These are phyloP conservation scores for Cordyceps cicadae DNA, from an alignment of 2,329 filamentous ascomycete species.

Conservation along the genomic window DNA sequence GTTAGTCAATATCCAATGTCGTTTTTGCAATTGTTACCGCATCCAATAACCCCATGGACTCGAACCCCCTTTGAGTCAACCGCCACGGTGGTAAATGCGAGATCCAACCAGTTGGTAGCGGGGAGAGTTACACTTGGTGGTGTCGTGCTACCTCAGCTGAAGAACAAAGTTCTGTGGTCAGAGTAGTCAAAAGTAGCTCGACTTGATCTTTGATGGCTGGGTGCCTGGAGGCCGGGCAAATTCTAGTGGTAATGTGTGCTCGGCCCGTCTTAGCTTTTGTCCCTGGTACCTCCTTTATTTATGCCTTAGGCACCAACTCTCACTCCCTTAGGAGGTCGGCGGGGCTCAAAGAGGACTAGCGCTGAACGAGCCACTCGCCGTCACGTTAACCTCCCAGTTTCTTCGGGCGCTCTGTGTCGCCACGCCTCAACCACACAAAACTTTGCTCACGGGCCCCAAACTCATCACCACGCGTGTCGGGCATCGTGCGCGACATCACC, in stretches of 20 bases:
- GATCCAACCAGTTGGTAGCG: neutral
- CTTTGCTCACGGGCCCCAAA: constrained; percentile 27
- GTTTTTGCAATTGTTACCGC: neutral
- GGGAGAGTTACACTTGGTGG: neutral
- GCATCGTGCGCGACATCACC: constrained; percentile 33
- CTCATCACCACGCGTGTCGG: constrained; percentile 46
- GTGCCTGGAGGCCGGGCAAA: neutral
- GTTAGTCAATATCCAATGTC: constrained; percentile 2
- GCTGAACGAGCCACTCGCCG: constrained; percentile 22
- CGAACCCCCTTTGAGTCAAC: constrained; percentile 16
- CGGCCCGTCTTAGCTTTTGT: neutral
- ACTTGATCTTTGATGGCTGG: neutral
- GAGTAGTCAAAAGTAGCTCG: constrained; percentile 5
- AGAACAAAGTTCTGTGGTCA: neutral
- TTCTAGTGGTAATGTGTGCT: constrained; percentile 1
- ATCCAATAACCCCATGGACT: neutral
- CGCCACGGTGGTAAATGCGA: constrained; percentile 9
- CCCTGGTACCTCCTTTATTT: constrained; percentile 2
- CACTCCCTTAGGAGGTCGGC: constrained; percentile 14
- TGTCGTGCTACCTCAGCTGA: constrained; percentile 8
- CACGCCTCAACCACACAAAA: constrained; percentile 38
- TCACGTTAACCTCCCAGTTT: constrained; percentile 34
- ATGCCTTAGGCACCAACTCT: constrained; percentile 22
- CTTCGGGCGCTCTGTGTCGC: constrained; percentile 32
- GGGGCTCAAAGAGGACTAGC: constrained; percentile 26